Base-by-base conservation (phyloP, 176 grass and related monocot genomes). In the Phoenix roebelenii region DNA sequence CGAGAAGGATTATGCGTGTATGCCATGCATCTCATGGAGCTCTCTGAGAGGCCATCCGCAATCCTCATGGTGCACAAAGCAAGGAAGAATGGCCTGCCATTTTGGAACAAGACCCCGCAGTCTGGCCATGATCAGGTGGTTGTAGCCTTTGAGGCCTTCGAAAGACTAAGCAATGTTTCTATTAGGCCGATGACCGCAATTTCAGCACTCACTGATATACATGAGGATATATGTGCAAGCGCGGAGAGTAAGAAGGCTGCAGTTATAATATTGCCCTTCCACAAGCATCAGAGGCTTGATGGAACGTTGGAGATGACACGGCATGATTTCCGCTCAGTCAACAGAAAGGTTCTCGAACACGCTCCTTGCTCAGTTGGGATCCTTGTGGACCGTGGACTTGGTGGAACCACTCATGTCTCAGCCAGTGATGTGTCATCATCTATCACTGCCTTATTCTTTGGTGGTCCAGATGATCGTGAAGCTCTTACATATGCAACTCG, bases 41-140 rank as follows among this genome's bases (percentile, higher is more conserved):
- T 44, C 1, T 44, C 35, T 44, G 54, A 55, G 54, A 55, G 54
- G 17, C 54, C 54, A 22, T 55, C 54, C 10, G 54, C 54, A 18
- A 55, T 55, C 54, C 54, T 55, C 54, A 55, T 55, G 54, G 54
- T 19, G 54, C 54, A 55, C n/a, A 55, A 55, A 22, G 54, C 54
- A 9, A 55, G 54, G 54, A 55, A 7, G 18, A 55, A 55, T 22
- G 54, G 54, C 18, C 54, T 55, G 54, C 54, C 54, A 22, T 55
- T 55, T 16, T 55, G 54, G 54, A 55, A 55, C 54, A 55, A 55
- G 22, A 55, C n/a, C 18, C 54, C 2, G 54, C 12, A 18, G 54
- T 19, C 54, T 22, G 54, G 5, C 5, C 0, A 55, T 55, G 54
- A 55, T 12, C 35, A 44, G 23, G 54, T 55, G 17, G 54, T 55